phyloP scores from a whole-genome alignment of 257 asterid genomes.

The Ilex asprella region DNA sequence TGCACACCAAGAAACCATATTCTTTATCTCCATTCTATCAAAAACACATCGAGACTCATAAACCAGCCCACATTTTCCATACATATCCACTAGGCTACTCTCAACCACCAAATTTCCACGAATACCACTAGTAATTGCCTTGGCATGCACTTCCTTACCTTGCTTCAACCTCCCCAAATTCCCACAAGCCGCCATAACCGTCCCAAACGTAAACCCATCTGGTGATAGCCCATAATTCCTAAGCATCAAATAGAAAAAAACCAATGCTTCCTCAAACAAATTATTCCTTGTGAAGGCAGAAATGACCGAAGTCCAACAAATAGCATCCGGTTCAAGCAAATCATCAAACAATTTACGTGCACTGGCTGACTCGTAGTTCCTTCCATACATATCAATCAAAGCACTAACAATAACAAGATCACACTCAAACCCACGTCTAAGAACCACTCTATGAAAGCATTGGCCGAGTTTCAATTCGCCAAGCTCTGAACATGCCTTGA shows the following conservation, averaged over 20 bases:
- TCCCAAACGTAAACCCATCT: constrained; percentile 70
- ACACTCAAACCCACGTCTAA: constrained; percentile 39
- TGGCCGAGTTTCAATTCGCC: constrained; percentile 35
- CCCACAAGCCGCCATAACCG: constrained; percentile 68
- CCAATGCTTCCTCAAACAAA: constrained; percentile 50
- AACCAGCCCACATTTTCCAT: constrained; percentile 59
- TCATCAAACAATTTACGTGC: constrained; percentile 59
- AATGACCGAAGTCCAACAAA: constrained; percentile 74
- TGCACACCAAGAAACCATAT: constrained; percentile 81
- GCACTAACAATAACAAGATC: constrained; percentile 57
- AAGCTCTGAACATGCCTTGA: constrained; percentile 61
- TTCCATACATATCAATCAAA: constrained; percentile 83
- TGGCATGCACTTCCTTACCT: constrained; percentile 62
- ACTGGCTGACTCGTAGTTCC: constrained; percentile 20
- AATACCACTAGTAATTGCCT: constrained; percentile 37
- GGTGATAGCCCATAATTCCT: constrained; percentile 33
- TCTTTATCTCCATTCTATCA: constrained; percentile 58
- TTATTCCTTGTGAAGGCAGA: constrained; percentile 74
- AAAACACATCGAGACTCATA: constrained; percentile 55
- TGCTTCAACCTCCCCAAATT: constrained; percentile 64
- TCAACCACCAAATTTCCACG: constrained; percentile 51
- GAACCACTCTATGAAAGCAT: constrained; percentile 55
- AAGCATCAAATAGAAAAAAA: constrained; percentile 41
- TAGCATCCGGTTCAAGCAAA: constrained; percentile 66
- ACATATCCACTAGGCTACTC: constrained; percentile 75